Evolutionary conservation across 805 yeast genomes (phyloP).

Genomic region (Candida ovalis): DNA sequence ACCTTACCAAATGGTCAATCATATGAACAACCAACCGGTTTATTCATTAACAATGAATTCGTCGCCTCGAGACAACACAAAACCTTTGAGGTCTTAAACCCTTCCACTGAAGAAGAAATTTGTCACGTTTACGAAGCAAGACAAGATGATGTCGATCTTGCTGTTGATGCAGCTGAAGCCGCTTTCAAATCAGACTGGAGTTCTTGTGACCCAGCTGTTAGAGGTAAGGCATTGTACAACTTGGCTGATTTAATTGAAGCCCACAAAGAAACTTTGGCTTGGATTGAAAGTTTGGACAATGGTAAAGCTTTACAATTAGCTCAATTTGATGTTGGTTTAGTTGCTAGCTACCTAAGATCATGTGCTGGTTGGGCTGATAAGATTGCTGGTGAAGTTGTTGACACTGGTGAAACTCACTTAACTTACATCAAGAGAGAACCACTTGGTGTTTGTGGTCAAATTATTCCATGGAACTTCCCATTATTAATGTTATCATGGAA

Average conservation of each 20-base stretch:
- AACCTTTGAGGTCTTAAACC: constrained; percentile 49
- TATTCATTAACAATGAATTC: constrained; percentile 56
- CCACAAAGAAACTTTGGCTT: constrained; percentile 57
- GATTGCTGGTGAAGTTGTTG: constrained; percentile 58
- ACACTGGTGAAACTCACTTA: constrained; percentile 60
- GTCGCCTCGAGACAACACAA: constrained; percentile 46
- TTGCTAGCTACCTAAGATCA: constrained; percentile 61
- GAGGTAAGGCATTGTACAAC: constrained; percentile 51
- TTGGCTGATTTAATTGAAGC: constrained; percentile 69
- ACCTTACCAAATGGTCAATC: constrained; percentile 67
- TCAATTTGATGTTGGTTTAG: constrained; percentile 63
- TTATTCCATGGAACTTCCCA: constrained; percentile 86
- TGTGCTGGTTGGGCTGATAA: constrained; percentile 75
- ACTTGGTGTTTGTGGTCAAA: constrained; percentile 78
- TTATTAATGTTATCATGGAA: constrained; percentile 78
- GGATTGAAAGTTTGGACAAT: constrained; percentile 70
- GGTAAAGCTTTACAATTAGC: constrained; percentile 71
- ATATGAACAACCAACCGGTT: constrained; percentile 57
- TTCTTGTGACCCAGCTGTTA: constrained; percentile 49
- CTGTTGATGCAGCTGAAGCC: constrained; percentile 61
- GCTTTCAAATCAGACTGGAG: constrained; percentile 61
- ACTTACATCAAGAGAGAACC: constrained; percentile 71
- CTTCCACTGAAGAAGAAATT: constrained; percentile 49
- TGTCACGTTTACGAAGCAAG: constrained; percentile 51
- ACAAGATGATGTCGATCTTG: constrained; percentile 62